Percentiles rank a stretch among this genome's conserved stretches.
These are phyloP conservation scores for Betula pendula DNA, from an alignment of 306 rosid genomes.

Conservation along the genomic window DNA sequence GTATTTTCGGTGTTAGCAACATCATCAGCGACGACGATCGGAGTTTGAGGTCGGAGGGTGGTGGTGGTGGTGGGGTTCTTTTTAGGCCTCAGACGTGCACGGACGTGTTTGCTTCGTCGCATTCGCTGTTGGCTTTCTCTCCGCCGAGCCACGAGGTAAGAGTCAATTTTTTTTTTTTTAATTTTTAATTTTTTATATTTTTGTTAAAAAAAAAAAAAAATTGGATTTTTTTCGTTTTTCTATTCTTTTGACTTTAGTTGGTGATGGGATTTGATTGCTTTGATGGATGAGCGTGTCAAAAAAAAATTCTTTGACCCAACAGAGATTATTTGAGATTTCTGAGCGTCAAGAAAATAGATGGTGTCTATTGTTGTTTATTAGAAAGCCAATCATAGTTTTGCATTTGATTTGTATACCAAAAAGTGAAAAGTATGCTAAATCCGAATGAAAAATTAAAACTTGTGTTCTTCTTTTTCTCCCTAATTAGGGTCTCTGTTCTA, in stretches of 20 bases:
- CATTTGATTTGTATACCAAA: background rate
- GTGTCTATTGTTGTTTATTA: background rate
- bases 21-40: slow-evolving; percentile 22
- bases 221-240: background rate
- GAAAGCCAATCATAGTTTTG: background rate
- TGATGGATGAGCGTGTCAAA: background rate
- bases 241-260: background rate
- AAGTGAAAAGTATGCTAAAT: background rate
- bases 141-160: slow-evolving; percentile 33
- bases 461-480: no score
- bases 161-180: no score
- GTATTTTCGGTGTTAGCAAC: background rate
- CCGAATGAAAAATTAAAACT: background rate
- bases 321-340: no score
- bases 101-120: slow-evolving; percentile 52
- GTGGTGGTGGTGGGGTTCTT: slow-evolving; percentile 25
- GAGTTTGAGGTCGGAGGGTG: slow-evolving; percentile 18
- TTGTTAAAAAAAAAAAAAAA: background rate
- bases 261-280: background rate
- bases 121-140: slow-evolving; percentile 49
- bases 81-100: slow-evolving; percentile 48
- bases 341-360: background rate
- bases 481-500: no score
- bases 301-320: background rate
- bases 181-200: no score